Conservation (phyloP, 768 basidiomycete species). For the Xerocomellus amylosporus region DNA sequence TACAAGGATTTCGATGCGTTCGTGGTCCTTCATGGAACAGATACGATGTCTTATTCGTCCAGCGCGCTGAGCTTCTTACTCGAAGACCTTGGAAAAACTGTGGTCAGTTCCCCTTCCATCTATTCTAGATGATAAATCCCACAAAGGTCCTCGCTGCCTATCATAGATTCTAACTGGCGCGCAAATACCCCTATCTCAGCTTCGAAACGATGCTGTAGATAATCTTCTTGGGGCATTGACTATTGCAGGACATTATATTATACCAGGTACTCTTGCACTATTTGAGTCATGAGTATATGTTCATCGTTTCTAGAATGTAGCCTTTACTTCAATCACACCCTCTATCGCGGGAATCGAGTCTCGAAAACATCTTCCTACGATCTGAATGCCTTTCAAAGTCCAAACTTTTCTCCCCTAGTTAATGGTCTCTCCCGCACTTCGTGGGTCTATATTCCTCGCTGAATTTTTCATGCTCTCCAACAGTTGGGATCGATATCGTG, state of each 20-base stretch:
- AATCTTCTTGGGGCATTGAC: constrained; percentile 87
- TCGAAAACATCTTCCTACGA: constrained; percentile 82
- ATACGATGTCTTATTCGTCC: constrained; percentile 88
- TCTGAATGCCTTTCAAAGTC: constrained; percentile 79
- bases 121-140: background rate
- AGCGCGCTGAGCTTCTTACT: constrained; percentile 89
- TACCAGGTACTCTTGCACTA: constrained; percentile 60
- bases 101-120: constrained; percentile 45
- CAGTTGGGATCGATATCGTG: constrained; percentile 86
- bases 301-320: constrained; percentile 59
- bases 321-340: constrained; percentile 86
- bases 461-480: constrained; percentile 5
- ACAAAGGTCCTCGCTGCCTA: background rate
- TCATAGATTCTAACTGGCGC: constrained; percentile 84
- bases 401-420: constrained; percentile 79
- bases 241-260: constrained; percentile 87
- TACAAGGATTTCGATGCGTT: constrained; percentile 86
- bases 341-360: constrained; percentile 84
- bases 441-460: background rate
- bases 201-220: constrained; percentile 93
- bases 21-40: constrained; percentile 86
- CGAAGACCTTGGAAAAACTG: constrained; percentile 90
- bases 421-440: constrained; percentile 48
- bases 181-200: constrained; percentile 87
- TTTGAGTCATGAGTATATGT: background rate